These are phyloP conservation scores for Vigna hirtella DNA, from an alignment of 306 rosid species.

Conservation along the genomic window DNA sequence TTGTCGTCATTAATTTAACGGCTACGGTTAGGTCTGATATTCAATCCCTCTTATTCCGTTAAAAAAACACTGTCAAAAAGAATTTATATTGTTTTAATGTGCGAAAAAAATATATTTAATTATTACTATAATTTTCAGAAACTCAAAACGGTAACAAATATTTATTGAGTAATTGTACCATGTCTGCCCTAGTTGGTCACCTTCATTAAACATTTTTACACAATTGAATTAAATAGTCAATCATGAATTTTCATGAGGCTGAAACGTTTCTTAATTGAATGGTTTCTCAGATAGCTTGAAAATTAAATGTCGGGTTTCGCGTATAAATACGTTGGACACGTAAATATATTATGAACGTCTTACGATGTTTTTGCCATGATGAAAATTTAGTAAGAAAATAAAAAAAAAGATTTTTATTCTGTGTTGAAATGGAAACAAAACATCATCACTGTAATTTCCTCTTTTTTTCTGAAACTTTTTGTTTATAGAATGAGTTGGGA, in stretches of 20 bases:
- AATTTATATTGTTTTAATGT: too few relatives aligned
- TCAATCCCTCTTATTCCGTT: constrained; percentile 1
- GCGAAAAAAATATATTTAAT: too few relatives aligned
- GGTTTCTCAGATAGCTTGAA: not conserved
- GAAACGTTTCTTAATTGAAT: not conserved
- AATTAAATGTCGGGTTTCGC: not conserved
- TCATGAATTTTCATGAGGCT: not conserved
- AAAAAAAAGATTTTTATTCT: too few relatives aligned
- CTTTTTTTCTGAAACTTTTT: too few relatives aligned
- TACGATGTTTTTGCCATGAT: too few relatives aligned
- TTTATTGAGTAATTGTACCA: not conserved
- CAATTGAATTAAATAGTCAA: not conserved
- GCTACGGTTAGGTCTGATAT: not conserved
- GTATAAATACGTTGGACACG: too few relatives aligned
- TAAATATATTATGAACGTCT: too few relatives aligned
- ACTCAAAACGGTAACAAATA: not conserved
- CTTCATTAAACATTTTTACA: not conserved
- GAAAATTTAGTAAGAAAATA: too few relatives aligned
- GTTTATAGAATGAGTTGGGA: not conserved
- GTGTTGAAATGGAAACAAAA: too few relatives aligned
- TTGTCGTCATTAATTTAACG: constrained; percentile 31
- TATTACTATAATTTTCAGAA: not conserved
- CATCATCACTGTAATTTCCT: too few relatives aligned
- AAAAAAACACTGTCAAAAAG: too few relatives aligned
- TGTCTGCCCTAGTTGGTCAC: not conserved